Percentiles rank a stretch among this genome's conserved stretches.
Evolutionary conservation across 2,329 filamentous ascomycete species (phyloP).

Genomic region (Penicillium palitans): DNA sequence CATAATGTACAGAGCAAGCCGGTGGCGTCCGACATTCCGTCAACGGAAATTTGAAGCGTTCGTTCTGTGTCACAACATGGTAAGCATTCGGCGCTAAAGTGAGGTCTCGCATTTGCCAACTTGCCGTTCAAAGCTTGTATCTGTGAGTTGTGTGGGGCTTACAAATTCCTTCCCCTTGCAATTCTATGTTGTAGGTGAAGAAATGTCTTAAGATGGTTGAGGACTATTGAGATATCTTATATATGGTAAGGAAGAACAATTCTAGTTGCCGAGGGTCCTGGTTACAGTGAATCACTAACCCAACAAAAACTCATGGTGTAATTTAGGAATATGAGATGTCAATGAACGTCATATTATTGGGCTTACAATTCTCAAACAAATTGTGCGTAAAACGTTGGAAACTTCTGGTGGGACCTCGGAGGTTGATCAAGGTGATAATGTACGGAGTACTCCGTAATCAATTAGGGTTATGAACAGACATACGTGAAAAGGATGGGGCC

Average conservation of each 20-base stretch:
- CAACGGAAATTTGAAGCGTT: not conserved
- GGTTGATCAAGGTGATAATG: not conserved
- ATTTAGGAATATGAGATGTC: not conserved
- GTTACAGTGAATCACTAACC: not conserved
- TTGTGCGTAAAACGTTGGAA: not conserved
- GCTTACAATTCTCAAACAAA: not conserved
- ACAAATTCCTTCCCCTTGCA: not conserved
- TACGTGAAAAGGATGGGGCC: not conserved
- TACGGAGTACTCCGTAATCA: not conserved
- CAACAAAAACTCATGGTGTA: not conserved
- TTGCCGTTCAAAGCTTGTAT: not conserved
- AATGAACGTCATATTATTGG: not conserved
- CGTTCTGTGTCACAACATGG: not conserved
- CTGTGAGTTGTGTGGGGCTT: not conserved
- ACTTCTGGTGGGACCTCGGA: not conserved
- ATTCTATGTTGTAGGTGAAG: too few relatives aligned
- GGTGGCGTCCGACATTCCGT: not conserved
- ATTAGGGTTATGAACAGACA: not conserved
- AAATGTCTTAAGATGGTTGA: not conserved
- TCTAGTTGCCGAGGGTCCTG: not conserved
- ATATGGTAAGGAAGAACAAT: not conserved
- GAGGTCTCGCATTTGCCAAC: not conserved
- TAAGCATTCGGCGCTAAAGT: not conserved
- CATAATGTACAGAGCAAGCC: not conserved
- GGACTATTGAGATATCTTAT: not conserved